Evolutionary conservation across 2,329 filamentous ascomycete genomes (phyloP).

Genomic region (Ophiostoma triangulosporum): DNA sequence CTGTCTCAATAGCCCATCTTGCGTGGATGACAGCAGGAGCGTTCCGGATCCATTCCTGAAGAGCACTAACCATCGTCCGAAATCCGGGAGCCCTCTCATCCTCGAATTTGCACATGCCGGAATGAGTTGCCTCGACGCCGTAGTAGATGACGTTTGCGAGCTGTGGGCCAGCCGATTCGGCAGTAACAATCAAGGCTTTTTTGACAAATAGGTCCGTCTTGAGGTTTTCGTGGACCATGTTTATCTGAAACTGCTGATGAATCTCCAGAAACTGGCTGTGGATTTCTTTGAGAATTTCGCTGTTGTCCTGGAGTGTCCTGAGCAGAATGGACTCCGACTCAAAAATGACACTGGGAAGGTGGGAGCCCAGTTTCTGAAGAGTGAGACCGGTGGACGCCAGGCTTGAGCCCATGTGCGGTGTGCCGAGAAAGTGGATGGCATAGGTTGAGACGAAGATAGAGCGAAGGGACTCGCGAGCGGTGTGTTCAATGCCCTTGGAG

Average conservation of each 20-base stretch:
- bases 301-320: conserved; percentile 57
- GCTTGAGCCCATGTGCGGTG: conserved; percentile 58
- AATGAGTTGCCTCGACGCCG: conserved; percentile 62
- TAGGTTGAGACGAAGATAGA: conserved; percentile 64
- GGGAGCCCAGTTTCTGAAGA: conserved; percentile 53
- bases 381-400: conserved; percentile 54
- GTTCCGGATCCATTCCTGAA: conserved; percentile 38
- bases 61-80: conserved; percentile 32
- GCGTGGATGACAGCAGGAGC: conserved; percentile 36
- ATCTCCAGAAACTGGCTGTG: conserved; percentile 61
- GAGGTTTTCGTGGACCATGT: conserved; percentile 64
- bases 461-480: conserved; percentile 48
- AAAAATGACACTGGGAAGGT: conserved; percentile 52
- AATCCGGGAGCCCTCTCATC: conserved; percentile 53
- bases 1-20: background rate
- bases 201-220: conserved; percentile 56
- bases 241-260: conserved; percentile 55
- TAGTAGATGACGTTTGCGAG: conserved; percentile 58
- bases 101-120: conserved; percentile 59
- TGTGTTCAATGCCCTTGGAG: conserved; percentile 45
- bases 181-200: conserved; percentile 52
- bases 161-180: conserved; percentile 54
- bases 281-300: conserved; percentile 61
- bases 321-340: conserved; percentile 55
- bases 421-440: conserved; percentile 64